Percentiles rank a stretch among this genome's conserved stretches.
Evolutionary conservation across 1,284 basidiomycete species (phyloP).

Genomic region (Leccinum pachyderme): DNA sequence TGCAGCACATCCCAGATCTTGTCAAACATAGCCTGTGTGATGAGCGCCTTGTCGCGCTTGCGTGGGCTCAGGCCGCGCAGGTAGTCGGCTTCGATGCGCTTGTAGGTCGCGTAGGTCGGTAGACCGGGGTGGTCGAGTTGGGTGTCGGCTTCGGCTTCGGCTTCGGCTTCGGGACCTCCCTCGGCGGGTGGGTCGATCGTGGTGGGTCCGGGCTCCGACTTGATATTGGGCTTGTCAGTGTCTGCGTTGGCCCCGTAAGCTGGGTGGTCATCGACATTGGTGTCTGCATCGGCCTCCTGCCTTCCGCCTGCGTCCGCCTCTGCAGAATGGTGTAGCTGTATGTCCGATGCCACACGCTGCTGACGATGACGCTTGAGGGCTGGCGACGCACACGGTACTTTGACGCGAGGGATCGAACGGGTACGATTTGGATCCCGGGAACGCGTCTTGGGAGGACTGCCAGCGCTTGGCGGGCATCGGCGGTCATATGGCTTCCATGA

Average conservation of each 20-base stretch:
- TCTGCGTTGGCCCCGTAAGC: not conserved
- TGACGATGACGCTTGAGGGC: not conserved
- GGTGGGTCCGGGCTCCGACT: not conserved
- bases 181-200: no score
- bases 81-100: constrained; percentile 52
- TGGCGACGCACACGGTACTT: not conserved
- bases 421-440: not conserved
- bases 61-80: constrained; percentile 51
- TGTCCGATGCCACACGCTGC: not conserved
- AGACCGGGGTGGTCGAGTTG: constrained; percentile 45
- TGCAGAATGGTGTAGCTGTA: not conserved
- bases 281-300: not conserved
- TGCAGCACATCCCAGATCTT: constrained; percentile 65
- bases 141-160: not conserved
- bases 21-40: constrained; percentile 67
- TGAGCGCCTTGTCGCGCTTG: constrained; percentile 67
- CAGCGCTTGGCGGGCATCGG: constrained; percentile 7
- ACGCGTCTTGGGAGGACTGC: constrained; percentile 6
- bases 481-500: constrained; percentile 28
- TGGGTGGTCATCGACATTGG: not conserved
- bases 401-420: not conserved
- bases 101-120: constrained; percentile 56
- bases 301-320: not conserved
- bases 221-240: not conserved
- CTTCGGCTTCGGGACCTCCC: no score